Evolutionary conservation across 768 basidiomycete genomes (phyloP).

Genomic region (Tulasnella calospora): DNA sequence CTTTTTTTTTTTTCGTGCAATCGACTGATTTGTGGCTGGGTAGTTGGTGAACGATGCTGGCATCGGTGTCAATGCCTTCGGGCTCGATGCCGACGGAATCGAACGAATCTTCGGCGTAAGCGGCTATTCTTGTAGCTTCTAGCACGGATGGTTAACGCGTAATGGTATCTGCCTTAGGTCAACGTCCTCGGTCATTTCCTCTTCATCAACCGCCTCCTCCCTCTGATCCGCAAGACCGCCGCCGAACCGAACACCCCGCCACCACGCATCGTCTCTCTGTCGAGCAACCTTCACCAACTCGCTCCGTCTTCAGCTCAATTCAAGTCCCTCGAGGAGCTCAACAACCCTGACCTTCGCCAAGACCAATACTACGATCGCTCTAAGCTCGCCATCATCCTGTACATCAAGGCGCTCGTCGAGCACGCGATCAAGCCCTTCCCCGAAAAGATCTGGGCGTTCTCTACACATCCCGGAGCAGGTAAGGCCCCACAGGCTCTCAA

Average conservation of each 20-base stretch:
- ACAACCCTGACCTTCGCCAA: constrained; percentile 35
- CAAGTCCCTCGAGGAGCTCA: constrained; percentile 40
- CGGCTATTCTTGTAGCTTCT: not conserved
- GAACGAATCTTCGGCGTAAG: constrained; percentile 29
- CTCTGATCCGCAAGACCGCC: constrained; percentile 39
- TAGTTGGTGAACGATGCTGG: constrained; percentile 36
- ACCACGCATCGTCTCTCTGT: constrained; percentile 42
- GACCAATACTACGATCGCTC: constrained; percentile 40
- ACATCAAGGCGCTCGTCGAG: constrained; percentile 36
- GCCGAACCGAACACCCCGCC: constrained; percentile 31
- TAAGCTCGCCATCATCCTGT: constrained; percentile 44
- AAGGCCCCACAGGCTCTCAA: not conserved
- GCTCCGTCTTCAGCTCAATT: constrained; percentile 38
- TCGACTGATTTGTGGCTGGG: not conserved
- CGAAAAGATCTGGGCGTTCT: constrained; percentile 34
- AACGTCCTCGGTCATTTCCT: constrained; percentile 43
- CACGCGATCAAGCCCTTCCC: constrained; percentile 36
- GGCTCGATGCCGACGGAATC: constrained; percentile 34
- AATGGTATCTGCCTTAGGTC: constrained; percentile 24
- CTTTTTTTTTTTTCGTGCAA: not conserved
- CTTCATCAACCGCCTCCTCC: constrained; percentile 43
- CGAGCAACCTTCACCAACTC: constrained; percentile 41
- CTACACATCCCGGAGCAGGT: constrained; percentile 36
- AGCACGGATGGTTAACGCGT: not conserved
- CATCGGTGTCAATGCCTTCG: constrained; percentile 35